Conservation (phyloP, 331 rosid species). For the Acacia pycnantha region DNA sequence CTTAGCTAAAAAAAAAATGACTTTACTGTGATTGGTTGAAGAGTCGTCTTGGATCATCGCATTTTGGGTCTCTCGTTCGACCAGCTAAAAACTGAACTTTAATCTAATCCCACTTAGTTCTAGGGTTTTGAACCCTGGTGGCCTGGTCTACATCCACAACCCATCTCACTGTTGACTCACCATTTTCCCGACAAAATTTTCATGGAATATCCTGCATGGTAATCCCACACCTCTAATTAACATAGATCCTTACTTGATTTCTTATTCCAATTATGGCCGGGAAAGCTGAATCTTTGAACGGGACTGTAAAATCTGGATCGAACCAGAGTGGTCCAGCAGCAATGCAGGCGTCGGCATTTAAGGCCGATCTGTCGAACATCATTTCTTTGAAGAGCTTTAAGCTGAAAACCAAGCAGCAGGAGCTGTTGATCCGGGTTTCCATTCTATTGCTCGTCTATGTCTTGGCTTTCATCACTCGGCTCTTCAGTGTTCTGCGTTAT, state of each 20-base stretch:
- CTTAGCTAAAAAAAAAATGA: background rate
- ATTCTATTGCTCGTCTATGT: conserved; percentile 69
- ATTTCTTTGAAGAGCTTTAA: conserved; percentile 60
- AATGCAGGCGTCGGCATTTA: conserved; percentile 13
- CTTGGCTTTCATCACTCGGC: conserved; percentile 91
- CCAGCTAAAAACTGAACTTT: background rate
- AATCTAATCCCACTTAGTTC: background rate
- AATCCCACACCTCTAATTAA: background rate
- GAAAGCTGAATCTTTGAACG: conserved; percentile 39
- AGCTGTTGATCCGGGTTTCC: conserved; percentile 84
- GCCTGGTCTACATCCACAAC: background rate
- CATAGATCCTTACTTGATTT: background rate
- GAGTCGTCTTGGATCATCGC: background rate
- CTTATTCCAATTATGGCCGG: background rate
- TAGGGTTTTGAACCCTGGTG: background rate
- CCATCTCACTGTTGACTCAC: background rate
- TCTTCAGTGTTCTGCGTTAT: conserved; percentile 92
- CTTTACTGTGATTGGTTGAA: background rate
- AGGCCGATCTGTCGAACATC: conserved; percentile 49
- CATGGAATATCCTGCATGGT: background rate
- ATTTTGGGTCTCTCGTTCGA: background rate
- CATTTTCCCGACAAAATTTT: background rate
- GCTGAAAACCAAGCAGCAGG: conserved; percentile 93
- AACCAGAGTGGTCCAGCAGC: background rate
- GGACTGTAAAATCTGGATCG: conserved; percentile 35